Base-by-base conservation (phyloP, 1,284 basidiomycete genomes). In the Pyrrhoderma noxium region DNA sequence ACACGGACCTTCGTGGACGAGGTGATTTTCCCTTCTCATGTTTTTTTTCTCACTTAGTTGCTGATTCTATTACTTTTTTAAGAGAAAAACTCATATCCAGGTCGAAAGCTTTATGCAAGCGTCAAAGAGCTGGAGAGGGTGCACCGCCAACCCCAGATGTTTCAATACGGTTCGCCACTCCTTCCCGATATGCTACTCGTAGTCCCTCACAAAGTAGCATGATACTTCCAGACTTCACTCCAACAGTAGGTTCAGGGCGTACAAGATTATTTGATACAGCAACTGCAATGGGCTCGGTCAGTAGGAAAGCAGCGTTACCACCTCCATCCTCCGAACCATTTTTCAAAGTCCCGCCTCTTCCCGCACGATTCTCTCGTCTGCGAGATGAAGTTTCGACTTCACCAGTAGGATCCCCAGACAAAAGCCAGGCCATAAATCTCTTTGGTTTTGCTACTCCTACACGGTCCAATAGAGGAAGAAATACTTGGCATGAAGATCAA, bases 1-100 rank as follows among this genome's bases (percentile, higher is more conserved):
- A 8, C 70, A 70, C 45, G 80, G 80, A 2, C 51, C 67, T 2
- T 58, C 64, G 0, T 85, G 82, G 81, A 67, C 69, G 18, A 65
- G 69, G 84, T 85, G 61, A 36, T 74, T 57, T 41, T 8, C 13
- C 9, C 56, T 23, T n/a, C 14, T 48, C 22, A 9, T 49, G 14
- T 16, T 37, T 52, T 23, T 41, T 47, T 31, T 11, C 51, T 50
- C 14, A 39, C 45, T 23, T 35, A 56, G 21, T 48, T 54, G 41
- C 39, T 4, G 14, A 18, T 11, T 49, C 57, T 31, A 54, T 49
- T 36, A n/a, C 37, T 14, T 45, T 25, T 47, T 40, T 4, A 52
- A 88, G 85, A 45, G 72, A 75, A 18, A 71, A 73, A 49, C 60
- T 89, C 25, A 55, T 75, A 40, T 66, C 73, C 52, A 73, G 86